Conservation (phyloP, 345 rosid genomes). For the Hibiscus trionum region DNA sequence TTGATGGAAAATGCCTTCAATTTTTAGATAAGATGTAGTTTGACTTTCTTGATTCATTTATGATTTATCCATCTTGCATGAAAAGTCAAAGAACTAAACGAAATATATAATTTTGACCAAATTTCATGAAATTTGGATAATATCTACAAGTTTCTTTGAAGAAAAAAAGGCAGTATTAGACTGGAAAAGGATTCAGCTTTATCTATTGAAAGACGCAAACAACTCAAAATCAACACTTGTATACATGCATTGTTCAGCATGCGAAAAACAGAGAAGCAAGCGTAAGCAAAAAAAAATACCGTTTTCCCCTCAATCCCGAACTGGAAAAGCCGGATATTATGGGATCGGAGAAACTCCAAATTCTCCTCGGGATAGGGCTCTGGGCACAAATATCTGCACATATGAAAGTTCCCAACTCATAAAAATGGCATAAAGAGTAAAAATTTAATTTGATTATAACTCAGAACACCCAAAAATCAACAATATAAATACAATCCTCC, state of each 20-base stretch:
- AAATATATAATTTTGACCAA: background rate
- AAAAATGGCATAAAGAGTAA: background rate
- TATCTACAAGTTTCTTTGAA: background rate
- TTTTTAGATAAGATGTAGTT: background rate
- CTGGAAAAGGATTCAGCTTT: background rate
- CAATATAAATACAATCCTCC: background rate
- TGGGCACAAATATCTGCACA: conserved; percentile 66
- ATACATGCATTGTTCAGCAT: background rate
- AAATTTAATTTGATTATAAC: too few species aligned
- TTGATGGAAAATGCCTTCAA: background rate
- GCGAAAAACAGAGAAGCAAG: background rate
- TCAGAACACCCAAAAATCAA: background rate
- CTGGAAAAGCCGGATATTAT: conserved; percentile 58
- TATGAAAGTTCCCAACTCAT: background rate
- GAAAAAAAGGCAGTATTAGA: background rate
- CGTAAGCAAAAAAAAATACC: conserved; percentile 20
- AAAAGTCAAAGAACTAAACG: background rate
- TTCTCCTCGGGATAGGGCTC: conserved; percentile 79
- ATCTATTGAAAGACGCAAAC: background rate
- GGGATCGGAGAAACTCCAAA: conserved; percentile 41
- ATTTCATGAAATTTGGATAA: background rate
- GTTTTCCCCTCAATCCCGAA: conserved; percentile 79
- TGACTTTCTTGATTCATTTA: background rate
- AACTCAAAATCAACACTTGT: background rate
- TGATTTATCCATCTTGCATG: background rate